Conservation (phyloP, 2,329 filamentous ascomycete genomes). For the Calonectria pseudoreteaudii region DNA sequence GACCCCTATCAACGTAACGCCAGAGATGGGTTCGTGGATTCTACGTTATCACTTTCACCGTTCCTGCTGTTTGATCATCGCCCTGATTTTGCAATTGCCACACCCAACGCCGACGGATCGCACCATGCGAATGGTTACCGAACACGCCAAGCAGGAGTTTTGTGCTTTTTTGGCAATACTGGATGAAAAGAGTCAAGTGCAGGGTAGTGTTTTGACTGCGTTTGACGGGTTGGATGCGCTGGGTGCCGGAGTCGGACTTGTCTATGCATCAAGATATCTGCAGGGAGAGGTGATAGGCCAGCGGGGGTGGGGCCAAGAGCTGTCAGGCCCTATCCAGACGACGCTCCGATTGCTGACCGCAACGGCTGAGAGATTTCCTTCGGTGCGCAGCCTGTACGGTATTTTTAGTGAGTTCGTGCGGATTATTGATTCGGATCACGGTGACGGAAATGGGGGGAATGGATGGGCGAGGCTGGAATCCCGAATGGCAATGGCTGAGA, state of each 20-base stretch:
- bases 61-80: constrained; percentile 4
- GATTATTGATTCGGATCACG: background rate
- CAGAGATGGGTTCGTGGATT: background rate
- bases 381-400: background rate
- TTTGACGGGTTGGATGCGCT: constrained; percentile 20
- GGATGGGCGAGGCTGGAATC: background rate
- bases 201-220: constrained; percentile 13
- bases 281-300: background rate
- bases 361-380: constrained; percentile 1
- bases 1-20: background rate
- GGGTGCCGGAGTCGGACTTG: constrained; percentile 9
- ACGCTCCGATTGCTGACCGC: constrained; percentile 1
- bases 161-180: constrained; percentile 1
- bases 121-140: constrained; percentile 4
- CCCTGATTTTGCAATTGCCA: constrained; percentile 6
- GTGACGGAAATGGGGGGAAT: background rate
- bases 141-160: constrained; percentile 17
- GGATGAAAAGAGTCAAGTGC: constrained; percentile 9
- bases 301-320: background rate
- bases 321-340: background rate
- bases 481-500: background rate
- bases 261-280: constrained; percentile 7
- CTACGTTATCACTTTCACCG: constrained; percentile 19
- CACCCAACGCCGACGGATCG: background rate
- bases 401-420: constrained; percentile 1